Conservation (phyloP, 176 grass and related monocot species). For the Oryza glaberrima region DNA sequence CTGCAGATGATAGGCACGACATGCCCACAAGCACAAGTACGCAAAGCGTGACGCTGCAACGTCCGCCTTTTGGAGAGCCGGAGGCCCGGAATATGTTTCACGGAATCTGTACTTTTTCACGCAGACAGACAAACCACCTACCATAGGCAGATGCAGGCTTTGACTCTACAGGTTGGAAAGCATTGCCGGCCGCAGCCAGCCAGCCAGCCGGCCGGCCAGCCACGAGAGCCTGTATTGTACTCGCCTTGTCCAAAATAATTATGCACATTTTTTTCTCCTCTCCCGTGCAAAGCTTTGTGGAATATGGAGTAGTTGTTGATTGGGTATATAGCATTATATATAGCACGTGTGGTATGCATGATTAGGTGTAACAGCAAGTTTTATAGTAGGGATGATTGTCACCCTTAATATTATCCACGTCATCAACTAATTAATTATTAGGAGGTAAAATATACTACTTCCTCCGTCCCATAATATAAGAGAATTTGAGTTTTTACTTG, state of each 20-base stretch:
- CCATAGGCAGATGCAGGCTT: neutral
- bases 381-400: too few species aligned
- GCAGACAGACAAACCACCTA: neutral
- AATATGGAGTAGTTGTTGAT: too few species aligned
- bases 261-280: neutral
- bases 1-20: neutral
- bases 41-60: slow-evolving; percentile 11
- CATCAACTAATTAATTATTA: too few species aligned
- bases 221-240: neutral
- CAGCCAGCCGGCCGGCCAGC: neutral
- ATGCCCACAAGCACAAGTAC: neutral
- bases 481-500: too few species aligned
- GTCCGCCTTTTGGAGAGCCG: neutral
- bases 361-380: neutral
- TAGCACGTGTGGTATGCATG: too few species aligned
- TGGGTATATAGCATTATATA: too few species aligned
- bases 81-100: slow-evolving; percentile 17
- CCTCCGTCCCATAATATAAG: too few species aligned
- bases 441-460: too few species aligned
- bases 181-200: neutral
- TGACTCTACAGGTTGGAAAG: slow-evolving; percentile 5
- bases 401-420: too few species aligned
- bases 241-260: neutral
- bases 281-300: neutral
- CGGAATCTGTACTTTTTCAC: slow-evolving; percentile 28